phyloP scores from a whole-genome alignment of 768 basidiomycete species.

The Amyloporia xantha region DNA sequence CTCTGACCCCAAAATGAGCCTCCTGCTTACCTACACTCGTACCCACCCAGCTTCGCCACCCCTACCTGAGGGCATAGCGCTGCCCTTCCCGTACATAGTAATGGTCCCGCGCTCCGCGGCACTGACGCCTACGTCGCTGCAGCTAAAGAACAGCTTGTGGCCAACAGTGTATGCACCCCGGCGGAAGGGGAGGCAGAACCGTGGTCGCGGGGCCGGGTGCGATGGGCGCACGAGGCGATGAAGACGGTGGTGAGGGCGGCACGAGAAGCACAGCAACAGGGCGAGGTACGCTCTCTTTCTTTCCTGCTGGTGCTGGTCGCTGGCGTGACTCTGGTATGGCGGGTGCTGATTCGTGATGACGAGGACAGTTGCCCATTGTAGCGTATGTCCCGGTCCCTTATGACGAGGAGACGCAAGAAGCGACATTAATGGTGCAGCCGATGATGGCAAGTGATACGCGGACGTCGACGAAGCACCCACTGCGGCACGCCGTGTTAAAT shows the following conservation, averaged over 20 bases:
- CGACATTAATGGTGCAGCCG: conserved; percentile 19
- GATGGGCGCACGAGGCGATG: conserved; percentile 76
- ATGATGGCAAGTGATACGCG: conserved; percentile 71
- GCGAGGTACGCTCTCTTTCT: conserved; percentile 49
- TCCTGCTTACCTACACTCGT: conserved; percentile 44
- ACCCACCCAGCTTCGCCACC: conserved; percentile 30
- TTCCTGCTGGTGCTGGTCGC: too few relatives aligned
- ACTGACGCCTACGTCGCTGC: conserved; percentile 56
- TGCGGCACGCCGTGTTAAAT: conserved; percentile 82
- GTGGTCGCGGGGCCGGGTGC: conserved; percentile 60
- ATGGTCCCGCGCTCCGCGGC: conserved; percentile 64
- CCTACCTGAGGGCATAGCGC: conserved; percentile 42
- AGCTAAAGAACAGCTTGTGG: conserved; percentile 73
- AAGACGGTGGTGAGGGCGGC: conserved; percentile 44
- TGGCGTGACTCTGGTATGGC: neutral
- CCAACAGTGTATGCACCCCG: conserved; percentile 72
- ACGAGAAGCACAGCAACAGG: conserved; percentile 33
- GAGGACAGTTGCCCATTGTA: conserved; percentile 76
- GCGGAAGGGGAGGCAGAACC: conserved; percentile 56
- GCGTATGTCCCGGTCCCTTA: conserved; percentile 60
- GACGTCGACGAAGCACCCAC: conserved; percentile 57
- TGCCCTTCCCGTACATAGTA: conserved; percentile 47
- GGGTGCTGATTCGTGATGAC: neutral
- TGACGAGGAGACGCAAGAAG: conserved; percentile 22
- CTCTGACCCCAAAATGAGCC: conserved; percentile 33